Base-by-base conservation (phyloP, 129 eudicot genomes). In the Silybum marianum region DNA sequence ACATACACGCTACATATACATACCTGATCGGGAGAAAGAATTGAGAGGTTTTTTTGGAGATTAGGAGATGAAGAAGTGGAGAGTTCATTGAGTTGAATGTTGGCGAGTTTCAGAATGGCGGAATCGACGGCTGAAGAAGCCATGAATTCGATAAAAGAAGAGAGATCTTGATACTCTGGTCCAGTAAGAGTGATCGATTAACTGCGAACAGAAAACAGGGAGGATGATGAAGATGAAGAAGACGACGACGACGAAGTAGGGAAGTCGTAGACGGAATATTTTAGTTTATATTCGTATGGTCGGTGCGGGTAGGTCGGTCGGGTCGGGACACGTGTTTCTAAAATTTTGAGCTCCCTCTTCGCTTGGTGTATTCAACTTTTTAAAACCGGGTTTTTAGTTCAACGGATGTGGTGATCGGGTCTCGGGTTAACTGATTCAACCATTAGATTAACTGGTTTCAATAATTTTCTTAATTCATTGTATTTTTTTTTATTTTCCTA, bases 11-110 rank as follows among this genome's bases (percentile, higher is more conserved):
- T 21, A 42, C 18, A 36, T 21, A 34, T 21, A 24, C 44, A 34
- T 71, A 95, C 99, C 94, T 95, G 98, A 6, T 89, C 71, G 13
- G 97, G 86, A 24, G 98, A 78, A 74, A 95, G 89, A 39, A 95
- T 77, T 0, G 89, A 81, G 69, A 95, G 91, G 21, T 91, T 95
- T 34, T 86, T 91, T 23, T 73, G 85, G 44, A 95, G 90, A 84
- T 90, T 90, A 1, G 90, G 91, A 23, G 86, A 88, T 69, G 91
- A 85, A 30, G 91, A 42, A 23, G 86, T 80, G 72, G 83, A 85
- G 79, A 83, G 91, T 72, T 70, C 82, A 74, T 84, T 81, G 85
- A 92, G 85, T 85, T 75, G 42, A 65, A 92, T 82, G 19, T 88
- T 80, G 12, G 92, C 80, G 58, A 92, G 88, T 48, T 77, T 83